A percentile compares a stretch with the other conserved stretches of the same genome.
Conservation (phyloP, 2,329 filamentous ascomycete species). For the Epichloe amarillans region DNA sequence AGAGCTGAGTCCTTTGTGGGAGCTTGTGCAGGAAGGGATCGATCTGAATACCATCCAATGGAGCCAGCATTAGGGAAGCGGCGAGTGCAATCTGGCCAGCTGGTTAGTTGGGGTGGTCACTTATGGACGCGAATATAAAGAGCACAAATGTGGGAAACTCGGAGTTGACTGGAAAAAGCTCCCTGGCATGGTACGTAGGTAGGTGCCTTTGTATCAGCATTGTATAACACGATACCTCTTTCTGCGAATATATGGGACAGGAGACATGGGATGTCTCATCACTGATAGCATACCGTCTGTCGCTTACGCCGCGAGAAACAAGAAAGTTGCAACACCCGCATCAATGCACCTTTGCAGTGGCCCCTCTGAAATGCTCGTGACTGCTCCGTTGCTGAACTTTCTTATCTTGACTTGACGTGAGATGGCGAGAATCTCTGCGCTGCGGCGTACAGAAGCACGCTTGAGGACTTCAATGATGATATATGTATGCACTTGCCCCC, state of each 20-base stretch:
- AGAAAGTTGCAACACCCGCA: neutral
- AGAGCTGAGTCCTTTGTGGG: slow-evolving; percentile 92
- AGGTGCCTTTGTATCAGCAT: slow-evolving; percentile 19
- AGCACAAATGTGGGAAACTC: neutral
- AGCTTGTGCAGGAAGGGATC: slow-evolving; percentile 91
- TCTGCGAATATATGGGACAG: slow-evolving; percentile 1
- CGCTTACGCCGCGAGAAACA: neutral
- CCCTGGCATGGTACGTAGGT: slow-evolving; percentile 11
- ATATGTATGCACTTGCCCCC: too few relatives aligned
- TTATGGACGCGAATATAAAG: neutral
- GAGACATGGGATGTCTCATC: neutral
- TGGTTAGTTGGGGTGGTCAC: neutral
- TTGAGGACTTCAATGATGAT: too few relatives aligned
- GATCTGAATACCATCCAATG: slow-evolving; percentile 95
- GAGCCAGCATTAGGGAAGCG: slow-evolving; percentile 67
- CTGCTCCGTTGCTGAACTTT: too few relatives aligned
- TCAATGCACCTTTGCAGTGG: too few relatives aligned
- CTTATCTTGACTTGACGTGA: too few relatives aligned
- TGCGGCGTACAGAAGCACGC: too few relatives aligned
- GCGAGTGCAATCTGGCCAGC: neutral
- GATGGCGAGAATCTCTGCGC: too few relatives aligned
- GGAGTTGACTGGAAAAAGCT: slow-evolving; percentile 2
- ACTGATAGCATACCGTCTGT: slow-evolving; percentile 2
- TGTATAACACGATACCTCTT: slow-evolving; percentile 24
- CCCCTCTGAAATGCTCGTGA: too few relatives aligned